phyloP scores from a whole-genome alignment of 2,329 filamentous ascomycete species.

The Hymenoscyphus albidus region DNA sequence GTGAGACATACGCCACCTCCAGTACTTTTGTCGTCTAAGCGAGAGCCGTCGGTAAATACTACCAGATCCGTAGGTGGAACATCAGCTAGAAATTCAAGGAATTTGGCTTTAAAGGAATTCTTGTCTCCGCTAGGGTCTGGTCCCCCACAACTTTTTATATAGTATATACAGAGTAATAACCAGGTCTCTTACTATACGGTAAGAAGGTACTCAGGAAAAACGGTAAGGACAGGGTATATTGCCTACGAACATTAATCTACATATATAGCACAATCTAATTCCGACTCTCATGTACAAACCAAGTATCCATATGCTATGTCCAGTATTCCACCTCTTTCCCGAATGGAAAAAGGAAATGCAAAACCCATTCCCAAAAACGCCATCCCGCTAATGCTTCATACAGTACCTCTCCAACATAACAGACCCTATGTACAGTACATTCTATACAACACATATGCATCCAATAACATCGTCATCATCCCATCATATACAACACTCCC shows the following conservation, averaged over 20 bases:
- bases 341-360: background rate
- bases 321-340: background rate
- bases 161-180: background rate
- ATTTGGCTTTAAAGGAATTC: too few species aligned
- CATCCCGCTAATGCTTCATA: background rate
- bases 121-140: too few species aligned
- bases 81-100: too few species aligned
- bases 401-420: background rate
- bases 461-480: background rate
- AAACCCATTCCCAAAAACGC: constrained; percentile 4
- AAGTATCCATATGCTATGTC: background rate
- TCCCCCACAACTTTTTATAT: background rate
- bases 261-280: background rate
- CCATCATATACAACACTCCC: constrained; percentile 7
- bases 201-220: background rate
- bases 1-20: too few species aligned
- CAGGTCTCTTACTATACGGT: too few species aligned
- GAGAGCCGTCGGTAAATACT: too few species aligned
- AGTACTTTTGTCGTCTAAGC: too few species aligned
- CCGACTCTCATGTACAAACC: background rate
- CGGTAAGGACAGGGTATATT: background rate
- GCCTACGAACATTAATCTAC: background rate
- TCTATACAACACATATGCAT: background rate
- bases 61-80: too few species aligned
- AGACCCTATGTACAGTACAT: background rate